Evolutionary conservation across 805 yeast genomes (phyloP).

Genomic region (Kuraishia hungarica): DNA sequence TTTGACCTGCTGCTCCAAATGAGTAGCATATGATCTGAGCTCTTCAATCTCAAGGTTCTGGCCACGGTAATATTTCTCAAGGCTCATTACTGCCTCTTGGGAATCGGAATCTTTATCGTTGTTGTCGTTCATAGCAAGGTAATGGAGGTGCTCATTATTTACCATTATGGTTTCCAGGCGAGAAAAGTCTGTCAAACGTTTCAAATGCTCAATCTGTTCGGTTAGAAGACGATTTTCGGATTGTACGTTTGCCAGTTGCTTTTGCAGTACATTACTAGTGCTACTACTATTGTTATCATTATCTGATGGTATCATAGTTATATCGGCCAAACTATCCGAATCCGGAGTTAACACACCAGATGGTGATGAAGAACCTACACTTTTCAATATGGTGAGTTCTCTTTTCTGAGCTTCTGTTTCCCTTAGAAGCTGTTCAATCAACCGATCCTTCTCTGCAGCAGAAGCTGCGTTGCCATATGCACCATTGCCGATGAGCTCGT

Average conservation of each 20-base stretch:
- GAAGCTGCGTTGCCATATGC: slow-evolving; percentile 11
- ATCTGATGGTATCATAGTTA: neutral
- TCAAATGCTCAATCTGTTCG: slow-evolving; percentile 63
- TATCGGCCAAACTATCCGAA: slow-evolving; percentile 21
- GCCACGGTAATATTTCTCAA: slow-evolving; percentile 38
- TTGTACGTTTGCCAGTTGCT: slow-evolving; percentile 25
- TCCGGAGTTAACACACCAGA: slow-evolving; percentile 10
- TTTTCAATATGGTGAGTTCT: slow-evolving; percentile 36
- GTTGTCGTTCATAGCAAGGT: slow-evolving; percentile 36
- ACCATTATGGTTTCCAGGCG: slow-evolving; percentile 32
- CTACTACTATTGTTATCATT: no score
- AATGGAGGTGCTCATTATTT: slow-evolving; percentile 52
- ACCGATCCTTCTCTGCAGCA: slow-evolving; percentile 35
- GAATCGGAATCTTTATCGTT: slow-evolving; percentile 11
- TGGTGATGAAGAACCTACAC: neutral
- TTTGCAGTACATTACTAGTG: neutral
- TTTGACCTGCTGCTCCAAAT: slow-evolving; percentile 47
- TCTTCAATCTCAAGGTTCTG: slow-evolving; percentile 49
- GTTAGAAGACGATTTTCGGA: slow-evolving; percentile 60
- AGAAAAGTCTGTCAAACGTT: slow-evolving; percentile 46
- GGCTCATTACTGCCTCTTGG: slow-evolving; percentile 34
- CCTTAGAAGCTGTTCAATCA: slow-evolving; percentile 46
- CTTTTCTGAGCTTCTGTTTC: slow-evolving; percentile 55
- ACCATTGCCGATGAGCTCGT: slow-evolving; percentile 20
- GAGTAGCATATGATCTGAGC: slow-evolving; percentile 47